Evolutionary conservation across 768 basidiomycete species (phyloP).

Genomic region (Porphyrellus cyaneotinctus): DNA sequence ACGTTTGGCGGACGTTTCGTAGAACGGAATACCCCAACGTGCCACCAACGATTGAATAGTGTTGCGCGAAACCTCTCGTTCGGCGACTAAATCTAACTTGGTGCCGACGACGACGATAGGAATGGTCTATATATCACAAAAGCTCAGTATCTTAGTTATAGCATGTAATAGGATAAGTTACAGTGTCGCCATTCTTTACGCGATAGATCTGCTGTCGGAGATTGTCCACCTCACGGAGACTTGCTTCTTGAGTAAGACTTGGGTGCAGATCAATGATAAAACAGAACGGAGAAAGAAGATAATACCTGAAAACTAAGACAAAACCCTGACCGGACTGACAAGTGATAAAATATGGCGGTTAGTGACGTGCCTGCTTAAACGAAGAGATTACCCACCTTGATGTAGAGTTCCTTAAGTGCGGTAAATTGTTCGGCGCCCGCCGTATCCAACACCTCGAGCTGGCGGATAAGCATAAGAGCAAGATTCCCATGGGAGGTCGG

Average conservation of each 20-base stretch:
- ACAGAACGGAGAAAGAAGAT: background rate
- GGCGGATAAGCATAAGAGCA: slow-evolving; percentile 12
- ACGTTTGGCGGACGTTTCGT: slow-evolving; percentile 84
- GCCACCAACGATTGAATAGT: slow-evolving; percentile 62
- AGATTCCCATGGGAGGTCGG: slow-evolving; percentile 1
- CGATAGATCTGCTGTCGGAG: slow-evolving; percentile 79
- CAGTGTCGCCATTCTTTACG: slow-evolving; percentile 67
- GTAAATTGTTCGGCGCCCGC: slow-evolving; percentile 86
- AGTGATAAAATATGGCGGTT: background rate
- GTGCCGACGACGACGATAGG: slow-evolving; percentile 88
- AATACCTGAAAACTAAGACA: slow-evolving; percentile 78
- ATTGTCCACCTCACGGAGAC: slow-evolving; percentile 73
- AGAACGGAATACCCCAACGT: slow-evolving; percentile 71
- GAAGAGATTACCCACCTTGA: slow-evolving; percentile 48
- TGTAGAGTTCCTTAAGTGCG: slow-evolving; percentile 75
- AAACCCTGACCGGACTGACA: slow-evolving; percentile 67
- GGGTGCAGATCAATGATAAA: background rate
- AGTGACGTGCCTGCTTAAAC: background rate
- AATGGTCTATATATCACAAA: slow-evolving; percentile 39
- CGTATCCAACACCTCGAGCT: slow-evolving; percentile 82
- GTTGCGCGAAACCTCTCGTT: slow-evolving; percentile 68
- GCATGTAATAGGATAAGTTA: slow-evolving; percentile 28
- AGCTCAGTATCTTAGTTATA: slow-evolving; percentile 1
- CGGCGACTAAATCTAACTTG: slow-evolving; percentile 74
- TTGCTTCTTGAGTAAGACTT: slow-evolving; percentile 79